These are phyloP conservation scores for Trichoderma guizhouense DNA, from an alignment of 2,329 filamentous ascomycete genomes.

Conservation along the genomic window DNA sequence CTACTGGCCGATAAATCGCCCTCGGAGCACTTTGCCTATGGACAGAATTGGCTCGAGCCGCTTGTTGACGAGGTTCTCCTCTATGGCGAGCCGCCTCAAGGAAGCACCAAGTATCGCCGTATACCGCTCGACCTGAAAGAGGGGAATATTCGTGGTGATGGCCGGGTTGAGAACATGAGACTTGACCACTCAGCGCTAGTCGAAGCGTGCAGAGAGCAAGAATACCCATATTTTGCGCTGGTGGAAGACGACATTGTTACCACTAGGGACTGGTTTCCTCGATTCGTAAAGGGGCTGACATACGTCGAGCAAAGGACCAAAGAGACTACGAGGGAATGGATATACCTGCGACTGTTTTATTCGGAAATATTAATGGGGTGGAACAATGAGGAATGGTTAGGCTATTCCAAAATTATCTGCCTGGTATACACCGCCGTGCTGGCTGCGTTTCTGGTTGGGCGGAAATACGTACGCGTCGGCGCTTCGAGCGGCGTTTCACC, in stretches of 20 bases:
- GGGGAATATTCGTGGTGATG: slow-evolving; percentile 26
- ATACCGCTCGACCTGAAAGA: slow-evolving; percentile 26
- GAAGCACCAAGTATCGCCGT: slow-evolving; percentile 16
- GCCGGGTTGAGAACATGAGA: slow-evolving; percentile 33
- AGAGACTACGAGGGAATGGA: slow-evolving; percentile 27
- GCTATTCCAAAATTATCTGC: slow-evolving; percentile 28
- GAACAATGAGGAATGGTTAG: slow-evolving; percentile 35
- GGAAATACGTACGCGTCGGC: neutral
- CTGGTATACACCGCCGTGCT: slow-evolving; percentile 27
- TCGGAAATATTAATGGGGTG: slow-evolving; percentile 38
- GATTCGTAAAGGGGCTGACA: slow-evolving; percentile 28
- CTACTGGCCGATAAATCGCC: slow-evolving; percentile 36
- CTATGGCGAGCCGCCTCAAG: slow-evolving; percentile 24
- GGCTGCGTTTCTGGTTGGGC: slow-evolving; percentile 20
- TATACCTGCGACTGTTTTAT: slow-evolving; percentile 39
- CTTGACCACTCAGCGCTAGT: slow-evolving; percentile 34
- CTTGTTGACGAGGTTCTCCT: slow-evolving; percentile 35
- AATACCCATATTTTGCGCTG: slow-evolving; percentile 34
- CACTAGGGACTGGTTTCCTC: slow-evolving; percentile 33
- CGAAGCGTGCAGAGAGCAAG: slow-evolving; percentile 30
- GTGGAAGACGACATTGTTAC: slow-evolving; percentile 39
- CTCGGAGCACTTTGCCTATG: slow-evolving; percentile 30
- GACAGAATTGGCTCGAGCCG: slow-evolving; percentile 30
- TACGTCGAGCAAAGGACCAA: slow-evolving; percentile 28
- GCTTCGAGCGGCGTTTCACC: slow-evolving; percentile 17